Base-by-base conservation (phyloP, 139 green algal species). In the Yamagishiella unicocca region DNA sequence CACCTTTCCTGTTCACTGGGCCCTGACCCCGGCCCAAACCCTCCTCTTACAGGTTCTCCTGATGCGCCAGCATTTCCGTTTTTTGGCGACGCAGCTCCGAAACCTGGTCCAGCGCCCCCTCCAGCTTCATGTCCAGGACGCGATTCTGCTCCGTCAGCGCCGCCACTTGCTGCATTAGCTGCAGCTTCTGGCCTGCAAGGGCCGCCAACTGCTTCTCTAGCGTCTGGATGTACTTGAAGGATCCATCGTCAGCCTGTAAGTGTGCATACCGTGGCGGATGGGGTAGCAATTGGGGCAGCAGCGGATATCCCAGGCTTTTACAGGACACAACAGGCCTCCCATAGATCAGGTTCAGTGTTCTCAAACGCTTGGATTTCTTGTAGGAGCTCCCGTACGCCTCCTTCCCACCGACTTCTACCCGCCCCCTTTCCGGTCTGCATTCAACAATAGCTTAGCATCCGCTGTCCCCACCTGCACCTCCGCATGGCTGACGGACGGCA, bases 211-310 rank as follows among this genome's bases (percentile, higher is more conserved):
- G 82, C 38, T 55, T n/a, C 82, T 87, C 46, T 46, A 87, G 37
- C 0, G 50, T 70, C 40, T 14, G 27, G 33, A 87, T 80, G 19
- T 35, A 21, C 67, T 71, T 70, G 45, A 43, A 17, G 8, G 82
- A 87, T 45, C 82, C 82, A 37, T 87, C 82, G 50, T 87, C 82
- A 25, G 40, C 82, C 82, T 87, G 67, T n/a, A n/a, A n/a, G n/a
- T n/a, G n/a, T n/a, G n/a, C n/a, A n/a, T n/a, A n/a, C n/a, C n/a
- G n/a, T n/a, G n/a, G n/a, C n/a, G n/a, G n/a, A n/a, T n/a, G n/a
- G n/a, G n/a, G n/a, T n/a, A n/a, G n/a, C n/a, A n/a, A n/a, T n/a
- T n/a, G n/a, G n/a, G n/a, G n/a, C n/a, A n/a, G n/a, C n/a, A n/a
- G n/a, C n/a, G n/a, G n/a, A n/a, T n/a, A n/a, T n/a, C n/a, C n/a